Evolutionary conservation across 805 yeast genomes (phyloP), one percentile per base, ranked within the genome.

Genomic region (Kluyveromyces starmeri): DNA sequence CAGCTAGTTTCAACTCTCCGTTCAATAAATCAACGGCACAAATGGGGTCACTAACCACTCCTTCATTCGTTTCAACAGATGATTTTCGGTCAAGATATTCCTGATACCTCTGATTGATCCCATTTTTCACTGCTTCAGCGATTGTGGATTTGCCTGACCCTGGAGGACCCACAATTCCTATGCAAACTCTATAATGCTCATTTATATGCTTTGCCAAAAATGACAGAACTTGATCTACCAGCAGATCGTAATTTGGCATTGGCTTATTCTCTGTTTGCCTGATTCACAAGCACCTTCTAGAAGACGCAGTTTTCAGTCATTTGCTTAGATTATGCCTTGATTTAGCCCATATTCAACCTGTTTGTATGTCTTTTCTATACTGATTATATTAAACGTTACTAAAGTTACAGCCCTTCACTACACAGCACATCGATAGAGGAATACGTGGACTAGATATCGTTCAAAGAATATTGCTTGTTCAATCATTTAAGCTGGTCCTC

Each of bases 71-170:
- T 7, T 24, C 13, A 4, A 11, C 19, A 6, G 26, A 6, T n/a
- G n/a, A n/a, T n/a, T n/a, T n/a, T n/a, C n/a, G n/a, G 4, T 26
- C 11, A 19, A 29, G 13, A 25, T 43, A 39, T 1, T 31, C 34
- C 8, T 37, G 26, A 29, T 44, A 59, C 42, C 46, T 38, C 16
- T 44, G 36, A 43, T 65, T 71, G n/a, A 77, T 46, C 5, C 44
- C 44, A 4, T 55, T 50, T 21, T 68, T 68, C 5, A 84, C 58
- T 4, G 54, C 36, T 24, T 50, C 49, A 1, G 88, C 76, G 22
- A 77, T 48, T 0, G 94, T 81, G 3, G 88, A 70, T 53, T 84
- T 84, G 0, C 95, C 95, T 1, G 88, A 74, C 5, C 95, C 95
- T 2, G 95, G 95, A 1, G 76, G 67, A 1, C 95, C 95, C 2